These are phyloP conservation scores for Phialophora expanda DNA, from an alignment of 2,329 filamentous ascomycete species.

Conservation along the genomic window DNA sequence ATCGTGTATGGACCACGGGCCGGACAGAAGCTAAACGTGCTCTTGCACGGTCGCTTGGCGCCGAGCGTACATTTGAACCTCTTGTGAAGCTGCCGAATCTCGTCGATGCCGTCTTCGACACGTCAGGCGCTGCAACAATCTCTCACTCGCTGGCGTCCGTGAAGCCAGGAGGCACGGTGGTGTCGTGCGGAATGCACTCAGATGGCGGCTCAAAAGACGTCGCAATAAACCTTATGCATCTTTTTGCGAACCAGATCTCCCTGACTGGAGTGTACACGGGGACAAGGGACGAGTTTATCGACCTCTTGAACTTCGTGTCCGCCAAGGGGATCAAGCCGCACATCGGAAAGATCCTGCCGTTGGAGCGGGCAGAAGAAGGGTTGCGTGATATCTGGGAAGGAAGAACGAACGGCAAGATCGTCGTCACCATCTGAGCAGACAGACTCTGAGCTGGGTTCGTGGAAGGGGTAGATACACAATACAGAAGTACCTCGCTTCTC, in stretches of 20 bases:
- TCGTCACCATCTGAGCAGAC: conserved; percentile 21
- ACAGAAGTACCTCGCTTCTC: too few species aligned
- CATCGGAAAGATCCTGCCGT: conserved; percentile 29
- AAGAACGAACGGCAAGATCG: conserved; percentile 29
- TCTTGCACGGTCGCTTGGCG: conserved; percentile 21
- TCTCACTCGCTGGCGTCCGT: conserved; percentile 25
- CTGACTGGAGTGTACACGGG: conserved; percentile 30
- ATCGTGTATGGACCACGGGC: conserved; percentile 30
- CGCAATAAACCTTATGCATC: conserved; percentile 21
- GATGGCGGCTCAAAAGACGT: conserved; percentile 19
- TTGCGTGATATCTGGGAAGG: conserved; percentile 31
- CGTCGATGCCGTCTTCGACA: conserved; percentile 33
- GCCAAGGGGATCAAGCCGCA: conserved; percentile 27
- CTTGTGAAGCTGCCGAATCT: conserved; percentile 22
- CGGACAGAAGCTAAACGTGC: conserved; percentile 27
- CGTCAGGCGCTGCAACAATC: conserved; percentile 29
- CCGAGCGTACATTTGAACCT: conserved; percentile 29
- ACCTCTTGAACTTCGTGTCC: conserved; percentile 28
- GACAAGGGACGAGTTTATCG: conserved; percentile 32
- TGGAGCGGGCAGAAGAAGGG: conserved; percentile 26
- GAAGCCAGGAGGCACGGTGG: conserved; percentile 29
- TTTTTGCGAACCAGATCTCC: conserved; percentile 24
- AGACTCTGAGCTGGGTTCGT: background rate
- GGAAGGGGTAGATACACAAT: background rate
- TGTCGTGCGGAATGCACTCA: conserved; percentile 32